Evolutionary conservation across 805 yeast genomes (phyloP), one percentile per base, ranked within the genome.

Genomic region (Sugiyamaella floridensis): DNA sequence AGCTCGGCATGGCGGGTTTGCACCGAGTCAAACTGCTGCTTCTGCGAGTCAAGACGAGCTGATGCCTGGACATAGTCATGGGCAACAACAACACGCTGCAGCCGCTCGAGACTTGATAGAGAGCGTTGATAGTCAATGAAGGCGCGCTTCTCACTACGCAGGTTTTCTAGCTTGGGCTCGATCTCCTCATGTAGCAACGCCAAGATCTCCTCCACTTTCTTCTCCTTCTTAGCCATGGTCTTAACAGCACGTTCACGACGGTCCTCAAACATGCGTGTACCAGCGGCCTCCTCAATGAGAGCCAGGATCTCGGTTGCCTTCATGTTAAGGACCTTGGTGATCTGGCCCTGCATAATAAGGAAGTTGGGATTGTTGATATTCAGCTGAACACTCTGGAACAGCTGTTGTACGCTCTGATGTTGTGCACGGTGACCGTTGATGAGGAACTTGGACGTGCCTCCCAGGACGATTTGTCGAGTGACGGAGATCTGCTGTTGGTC

Each of bases 311-410:
- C 98, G 1, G 81, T 73, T 0, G 99, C 95, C 62, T 87, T 89
- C 98, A 93, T 93, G 67, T 93, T 93, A 63, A 93, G 76, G 58
- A 93, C 97, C 67, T 93, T 92, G 34, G 99, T 95, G 71, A 95
- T 93, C 66, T 89, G 88, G 55, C 99, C 99, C 71, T 93, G 99
- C 99, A 95, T 93, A 63, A 93, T 93, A 61, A 93, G 76, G 70
- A 93, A 93, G 67, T 93, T 93, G 32, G 99, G 99, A 65, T 92
- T 93, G 68, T 93, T 93, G 67, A 93, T 92, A 65, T 93, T 93
- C 57, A 93, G 77, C 70, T 93, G 99, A 19, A 95, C 96, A 15
- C 95, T 85, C 67, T 92, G 98, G 67, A 95, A 90, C 49, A 95
- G 71, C 61, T 85, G 90, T 52, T 89, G 76, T 1, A 93, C 97